Evolutionary conservation across 148 eudicot species (phyloP).

Genomic region (Pharnaceum exiguum): DNA sequence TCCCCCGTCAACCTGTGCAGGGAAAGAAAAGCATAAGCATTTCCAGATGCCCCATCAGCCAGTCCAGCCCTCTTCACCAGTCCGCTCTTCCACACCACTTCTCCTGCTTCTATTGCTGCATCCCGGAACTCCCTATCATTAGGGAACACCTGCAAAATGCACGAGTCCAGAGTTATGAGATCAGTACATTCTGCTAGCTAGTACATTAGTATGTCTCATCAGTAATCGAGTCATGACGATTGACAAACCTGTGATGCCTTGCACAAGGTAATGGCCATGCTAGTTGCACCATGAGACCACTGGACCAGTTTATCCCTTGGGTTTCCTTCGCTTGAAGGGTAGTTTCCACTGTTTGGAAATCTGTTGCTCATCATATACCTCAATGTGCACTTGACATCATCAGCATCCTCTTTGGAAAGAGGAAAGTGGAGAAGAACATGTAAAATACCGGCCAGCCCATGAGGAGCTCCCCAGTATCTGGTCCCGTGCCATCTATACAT

Average conservation of each 20-base stretch:
- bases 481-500: conserved; percentile 92
- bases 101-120: conserved; percentile 84
- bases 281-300: conserved; percentile 82
- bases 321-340: conserved; percentile 75
- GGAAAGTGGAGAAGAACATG: conserved; percentile 75
- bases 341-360: conserved; percentile 72
- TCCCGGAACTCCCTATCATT: conserved; percentile 58
- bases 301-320: conserved; percentile 64
- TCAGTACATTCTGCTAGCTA: not conserved
- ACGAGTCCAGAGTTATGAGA: not conserved
- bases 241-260: conserved; percentile 73
- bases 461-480: conserved; percentile 76
- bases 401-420: conserved; percentile 41
- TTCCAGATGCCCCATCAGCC: conserved; percentile 66
- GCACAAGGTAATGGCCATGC: conserved; percentile 63
- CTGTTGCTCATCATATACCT: conserved; percentile 76
- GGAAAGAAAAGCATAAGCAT: conserved; percentile 65
- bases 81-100: conserved; percentile 84
- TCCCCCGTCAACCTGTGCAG: conserved; percentile 60
- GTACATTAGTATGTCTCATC: too few species aligned
- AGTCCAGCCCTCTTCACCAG: conserved; percentile 60
- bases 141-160: conserved; percentile 42
- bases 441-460: conserved; percentile 75
- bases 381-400: conserved; percentile 64
- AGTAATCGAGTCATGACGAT: too few species aligned